These are phyloP conservation scores for Besnoitia besnoiti DNA, from an alignment of 169 alveolate species.

Conservation along the genomic window DNA sequence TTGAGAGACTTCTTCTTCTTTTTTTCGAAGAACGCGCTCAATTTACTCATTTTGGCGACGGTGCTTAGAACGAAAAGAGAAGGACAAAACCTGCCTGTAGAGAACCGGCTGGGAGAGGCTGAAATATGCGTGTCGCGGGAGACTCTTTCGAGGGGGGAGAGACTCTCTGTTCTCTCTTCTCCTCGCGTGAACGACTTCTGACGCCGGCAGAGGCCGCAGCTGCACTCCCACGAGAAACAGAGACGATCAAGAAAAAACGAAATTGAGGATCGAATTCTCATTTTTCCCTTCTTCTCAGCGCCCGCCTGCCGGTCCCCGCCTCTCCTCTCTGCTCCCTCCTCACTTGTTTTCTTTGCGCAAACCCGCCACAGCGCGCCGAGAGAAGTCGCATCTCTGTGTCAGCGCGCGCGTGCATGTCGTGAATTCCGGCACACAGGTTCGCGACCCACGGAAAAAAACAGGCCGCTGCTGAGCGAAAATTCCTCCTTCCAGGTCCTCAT, in stretches of 20 bases:
- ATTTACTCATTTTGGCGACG: constrained; percentile 30
- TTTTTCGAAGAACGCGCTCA: constrained; percentile 33
- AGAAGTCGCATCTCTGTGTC: not conserved
- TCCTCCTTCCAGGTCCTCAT: too few species aligned
- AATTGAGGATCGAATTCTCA: too few species aligned
- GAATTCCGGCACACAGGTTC: not conserved
- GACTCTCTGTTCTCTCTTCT: too few species aligned
- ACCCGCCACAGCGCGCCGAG: not conserved
- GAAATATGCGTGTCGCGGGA: too few species aligned
- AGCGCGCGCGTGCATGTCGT: not conserved
- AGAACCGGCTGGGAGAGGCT: too few species aligned
- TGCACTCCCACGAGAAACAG: too few species aligned
- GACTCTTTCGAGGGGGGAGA: too few species aligned
- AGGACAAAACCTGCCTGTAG: too few species aligned
- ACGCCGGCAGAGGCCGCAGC: too few species aligned
- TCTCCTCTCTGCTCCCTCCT: not conserved
- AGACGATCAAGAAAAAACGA: not conserved
- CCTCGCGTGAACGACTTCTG: too few species aligned
- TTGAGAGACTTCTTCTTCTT: constrained; percentile 41
- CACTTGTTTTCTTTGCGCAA: not conserved
- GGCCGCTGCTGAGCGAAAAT: too few species aligned
- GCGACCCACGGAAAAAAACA: not conserved
- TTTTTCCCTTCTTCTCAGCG: not conserved
- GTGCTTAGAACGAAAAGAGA: not conserved
- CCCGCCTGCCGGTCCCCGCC: not conserved